Conservation (phyloP, 305 asterid genomes). For the Striga hermonthica region DNA sequence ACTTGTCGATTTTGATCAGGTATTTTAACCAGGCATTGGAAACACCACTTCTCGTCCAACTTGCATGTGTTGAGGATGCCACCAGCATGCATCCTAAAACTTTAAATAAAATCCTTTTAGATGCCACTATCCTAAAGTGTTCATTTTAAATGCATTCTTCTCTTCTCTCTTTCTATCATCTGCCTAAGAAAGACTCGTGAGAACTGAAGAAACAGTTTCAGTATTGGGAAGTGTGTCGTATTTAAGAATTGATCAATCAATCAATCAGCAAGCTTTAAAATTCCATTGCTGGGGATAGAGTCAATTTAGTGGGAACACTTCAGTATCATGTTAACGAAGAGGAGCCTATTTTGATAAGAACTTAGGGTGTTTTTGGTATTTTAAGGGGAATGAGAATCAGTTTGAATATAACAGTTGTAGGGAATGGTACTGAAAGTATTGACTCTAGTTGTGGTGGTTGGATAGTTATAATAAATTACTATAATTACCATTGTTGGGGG, state of each 20-base stretch:
- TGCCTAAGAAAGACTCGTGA: constrained; percentile 12
- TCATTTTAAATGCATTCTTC: constrained; percentile 18
- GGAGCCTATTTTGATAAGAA: constrained; percentile 1
- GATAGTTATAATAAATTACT: too few relatives aligned
- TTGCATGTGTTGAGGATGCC: too few relatives aligned
- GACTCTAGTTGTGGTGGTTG: too few relatives aligned
- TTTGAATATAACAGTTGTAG: too few relatives aligned
- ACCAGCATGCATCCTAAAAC: too few relatives aligned
- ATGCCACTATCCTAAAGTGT: constrained; percentile 2
- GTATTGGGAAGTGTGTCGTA: constrained; percentile 8
- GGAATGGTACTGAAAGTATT: too few relatives aligned
- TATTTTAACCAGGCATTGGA: constrained; percentile 22
- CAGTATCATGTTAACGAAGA: neutral
- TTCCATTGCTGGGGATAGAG: neutral
- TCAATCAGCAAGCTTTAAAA: too few relatives aligned
- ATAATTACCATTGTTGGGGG: too few relatives aligned
- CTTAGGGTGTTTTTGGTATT: too few relatives aligned
- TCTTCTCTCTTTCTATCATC: constrained; percentile 13
- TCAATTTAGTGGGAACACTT: neutral
- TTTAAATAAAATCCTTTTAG: neutral
- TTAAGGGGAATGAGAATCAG: too few relatives aligned
- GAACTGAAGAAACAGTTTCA: constrained; percentile 10
- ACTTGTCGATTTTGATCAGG: constrained; percentile 98
- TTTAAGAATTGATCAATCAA: neutral
- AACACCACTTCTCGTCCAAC: too few relatives aligned